These are phyloP conservation scores for Phytophthora europaea DNA, from an alignment of 352 stramenopile genomes.

Conservation along the genomic window DNA sequence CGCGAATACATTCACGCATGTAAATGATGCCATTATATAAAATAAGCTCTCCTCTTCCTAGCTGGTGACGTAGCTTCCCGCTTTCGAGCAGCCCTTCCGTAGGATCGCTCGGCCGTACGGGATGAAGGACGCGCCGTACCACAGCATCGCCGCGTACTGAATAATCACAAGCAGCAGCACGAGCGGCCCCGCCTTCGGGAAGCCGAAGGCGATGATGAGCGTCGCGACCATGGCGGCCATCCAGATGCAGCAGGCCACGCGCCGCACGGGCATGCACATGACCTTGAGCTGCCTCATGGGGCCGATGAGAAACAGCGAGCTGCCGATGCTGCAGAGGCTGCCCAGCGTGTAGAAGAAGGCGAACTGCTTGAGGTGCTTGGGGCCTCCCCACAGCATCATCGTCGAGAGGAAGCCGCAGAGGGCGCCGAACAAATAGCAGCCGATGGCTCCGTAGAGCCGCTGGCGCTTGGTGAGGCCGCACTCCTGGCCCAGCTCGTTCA, in stretches of 20 bases:
- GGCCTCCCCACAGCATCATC: constrained; percentile 84
- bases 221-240: constrained; percentile 78
- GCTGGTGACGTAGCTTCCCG: constrained; percentile 54
- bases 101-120: constrained; percentile 83
- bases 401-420: constrained; percentile 84
- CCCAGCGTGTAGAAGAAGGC: constrained; percentile 90
- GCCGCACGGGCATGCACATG: constrained; percentile 88
- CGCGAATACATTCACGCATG: constrained; percentile 4
- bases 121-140: constrained; percentile 86
- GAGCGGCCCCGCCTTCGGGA: constrained; percentile 70
- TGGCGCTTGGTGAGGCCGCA: constrained; percentile 86
- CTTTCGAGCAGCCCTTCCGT: constrained; percentile 76
- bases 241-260: constrained; percentile 85
- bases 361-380: constrained; percentile 87
- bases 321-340: constrained; percentile 84
- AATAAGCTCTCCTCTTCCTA: constrained; percentile 32
- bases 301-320: constrained; percentile 83
- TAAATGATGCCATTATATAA: constrained; percentile 33
- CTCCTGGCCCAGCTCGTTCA: constrained; percentile 75
- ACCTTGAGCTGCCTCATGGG: constrained; percentile 78
- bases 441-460: constrained; percentile 76
- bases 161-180: constrained; percentile 81
- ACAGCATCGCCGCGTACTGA: constrained; percentile 87
- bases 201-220: constrained; percentile 81
- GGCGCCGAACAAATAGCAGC: constrained; percentile 78